Conservation (phyloP, 2,329 filamentous ascomycete species). For the Parasarocladium wereldwijsianum region DNA sequence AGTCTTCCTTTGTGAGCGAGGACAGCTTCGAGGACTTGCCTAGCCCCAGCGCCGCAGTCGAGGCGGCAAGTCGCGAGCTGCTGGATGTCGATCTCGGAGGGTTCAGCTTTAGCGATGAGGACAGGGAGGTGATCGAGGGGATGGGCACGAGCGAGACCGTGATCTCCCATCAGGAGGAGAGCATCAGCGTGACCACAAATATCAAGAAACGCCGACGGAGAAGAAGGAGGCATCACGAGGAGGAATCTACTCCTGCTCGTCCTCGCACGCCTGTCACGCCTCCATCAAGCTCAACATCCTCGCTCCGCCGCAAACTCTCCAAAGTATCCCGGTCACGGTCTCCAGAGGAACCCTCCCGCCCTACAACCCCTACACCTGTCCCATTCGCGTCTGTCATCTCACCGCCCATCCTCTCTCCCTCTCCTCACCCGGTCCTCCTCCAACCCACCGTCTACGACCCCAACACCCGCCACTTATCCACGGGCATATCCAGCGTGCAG, state of each 20-base stretch:
- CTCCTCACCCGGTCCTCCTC: slow-evolving; percentile 36
- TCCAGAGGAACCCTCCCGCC: slow-evolving; percentile 1
- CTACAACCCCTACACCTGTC: slow-evolving; percentile 7
- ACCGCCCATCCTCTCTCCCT: slow-evolving; percentile 32
- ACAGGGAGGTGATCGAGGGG: slow-evolving; percentile 15
- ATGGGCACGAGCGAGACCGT: slow-evolving; percentile 20
- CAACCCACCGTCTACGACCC: slow-evolving; percentile 45
- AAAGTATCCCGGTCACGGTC: too few species aligned
- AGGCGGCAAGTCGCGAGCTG: slow-evolving; percentile 36
- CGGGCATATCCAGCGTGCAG: slow-evolving; percentile 40
- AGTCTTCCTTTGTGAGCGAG: slow-evolving; percentile 18
- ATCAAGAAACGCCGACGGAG: slow-evolving; percentile 30
- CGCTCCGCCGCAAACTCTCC: slow-evolving; percentile 12
- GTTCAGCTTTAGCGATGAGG: slow-evolving; percentile 20
- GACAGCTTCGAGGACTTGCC: slow-evolving; percentile 24
- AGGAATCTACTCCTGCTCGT: slow-evolving; percentile 7
- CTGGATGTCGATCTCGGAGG: slow-evolving; percentile 22
- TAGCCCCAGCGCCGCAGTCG: slow-evolving; percentile 37
- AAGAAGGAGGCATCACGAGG: slow-evolving; percentile 20
- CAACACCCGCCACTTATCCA: slow-evolving; percentile 2
- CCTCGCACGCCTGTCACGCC: slow-evolving; percentile 6
- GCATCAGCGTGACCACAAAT: slow-evolving; percentile 28
- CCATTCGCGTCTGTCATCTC: slow-evolving; percentile 24
- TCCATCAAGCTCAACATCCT: slow-evolving; percentile 9
- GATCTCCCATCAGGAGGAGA: slow-evolving; percentile 16